phyloP scores from a whole-genome alignment of 2,329 filamentous ascomycete species.

The Exophiala viscosa region DNA sequence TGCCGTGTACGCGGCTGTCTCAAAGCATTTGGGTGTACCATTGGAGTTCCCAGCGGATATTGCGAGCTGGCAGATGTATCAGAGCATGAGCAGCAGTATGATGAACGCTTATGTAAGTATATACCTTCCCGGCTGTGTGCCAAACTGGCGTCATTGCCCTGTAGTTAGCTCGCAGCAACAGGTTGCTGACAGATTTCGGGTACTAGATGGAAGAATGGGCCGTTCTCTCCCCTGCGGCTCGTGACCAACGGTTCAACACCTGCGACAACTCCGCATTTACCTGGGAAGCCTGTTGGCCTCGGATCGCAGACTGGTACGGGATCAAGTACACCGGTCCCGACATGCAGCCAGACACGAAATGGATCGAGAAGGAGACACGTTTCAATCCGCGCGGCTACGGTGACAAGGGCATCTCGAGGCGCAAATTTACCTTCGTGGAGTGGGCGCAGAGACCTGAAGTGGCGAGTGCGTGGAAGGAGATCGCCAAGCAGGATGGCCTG shows the following conservation, averaged over 20 bases:
- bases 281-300: conserved; percentile 48
- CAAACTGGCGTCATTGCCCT: too few relatives aligned
- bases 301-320: conserved; percentile 45
- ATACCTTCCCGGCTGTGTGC: too few relatives aligned
- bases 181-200: not conserved
- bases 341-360: conserved; percentile 16
- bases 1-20: conserved; percentile 49
- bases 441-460: conserved; percentile 47
- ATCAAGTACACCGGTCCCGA: conserved; percentile 36
- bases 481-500: conserved; percentile 42
- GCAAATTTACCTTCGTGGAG: conserved; percentile 41
- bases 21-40: conserved; percentile 38
- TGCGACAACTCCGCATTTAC: conserved; percentile 45
- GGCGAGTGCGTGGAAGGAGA: conserved; percentile 44
- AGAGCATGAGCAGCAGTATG: conserved; percentile 42
- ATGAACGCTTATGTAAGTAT: conserved; percentile 42
- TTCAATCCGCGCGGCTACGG: conserved; percentile 42
- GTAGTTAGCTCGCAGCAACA: not conserved
- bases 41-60: conserved; percentile 46
- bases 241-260: conserved; percentile 49
- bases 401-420: conserved; percentile 37
- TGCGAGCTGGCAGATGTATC: conserved; percentile 41
- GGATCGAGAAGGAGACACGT: conserved; percentile 26
- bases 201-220: conserved; percentile 46
- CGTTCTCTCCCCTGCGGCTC: conserved; percentile 38